Conservation (phyloP, 371 early-diverging fungal species). For the Lichtheimia ornata region DNA sequence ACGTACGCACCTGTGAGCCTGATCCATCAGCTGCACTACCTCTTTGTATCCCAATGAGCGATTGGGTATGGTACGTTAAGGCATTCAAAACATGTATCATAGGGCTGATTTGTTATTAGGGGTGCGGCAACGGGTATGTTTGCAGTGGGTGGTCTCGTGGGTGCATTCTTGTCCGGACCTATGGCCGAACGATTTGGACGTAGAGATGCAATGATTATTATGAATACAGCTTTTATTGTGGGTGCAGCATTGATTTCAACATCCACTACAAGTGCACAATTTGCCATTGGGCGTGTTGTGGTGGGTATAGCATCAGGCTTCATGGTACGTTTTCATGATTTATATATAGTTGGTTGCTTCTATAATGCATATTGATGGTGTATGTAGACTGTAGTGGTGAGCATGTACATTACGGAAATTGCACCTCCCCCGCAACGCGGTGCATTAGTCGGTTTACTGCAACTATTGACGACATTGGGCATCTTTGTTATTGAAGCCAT, state of each 20-base stretch:
- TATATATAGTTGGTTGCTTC: neutral
- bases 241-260: conserved; percentile 66
- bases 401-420: conserved; percentile 85
- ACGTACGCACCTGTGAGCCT: conserved; percentile 35
- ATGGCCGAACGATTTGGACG: conserved; percentile 67
- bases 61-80: conserved; percentile 46
- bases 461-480: conserved; percentile 79
- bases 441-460: conserved; percentile 69
- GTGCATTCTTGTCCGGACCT: conserved; percentile 64
- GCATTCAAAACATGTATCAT: neutral
- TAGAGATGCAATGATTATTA: conserved; percentile 64
- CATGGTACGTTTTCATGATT: conserved; percentile 23
- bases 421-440: conserved; percentile 77
- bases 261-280: conserved; percentile 60
- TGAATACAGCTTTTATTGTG: conserved; percentile 64
- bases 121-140: conserved; percentile 70
- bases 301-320: conserved; percentile 86
- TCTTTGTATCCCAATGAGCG: conserved; percentile 46
- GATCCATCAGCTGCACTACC: conserved; percentile 35
- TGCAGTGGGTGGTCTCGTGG: conserved; percentile 74
- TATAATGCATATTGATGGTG: neutral
- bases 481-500: conserved; percentile 67
- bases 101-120: conserved; percentile 13
- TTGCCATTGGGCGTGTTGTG: conserved; percentile 80
- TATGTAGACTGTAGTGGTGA: conserved; percentile 65